phyloP scores from a whole-genome alignment of 441 rosid genomes.

The Erodium moschatum region DNA sequence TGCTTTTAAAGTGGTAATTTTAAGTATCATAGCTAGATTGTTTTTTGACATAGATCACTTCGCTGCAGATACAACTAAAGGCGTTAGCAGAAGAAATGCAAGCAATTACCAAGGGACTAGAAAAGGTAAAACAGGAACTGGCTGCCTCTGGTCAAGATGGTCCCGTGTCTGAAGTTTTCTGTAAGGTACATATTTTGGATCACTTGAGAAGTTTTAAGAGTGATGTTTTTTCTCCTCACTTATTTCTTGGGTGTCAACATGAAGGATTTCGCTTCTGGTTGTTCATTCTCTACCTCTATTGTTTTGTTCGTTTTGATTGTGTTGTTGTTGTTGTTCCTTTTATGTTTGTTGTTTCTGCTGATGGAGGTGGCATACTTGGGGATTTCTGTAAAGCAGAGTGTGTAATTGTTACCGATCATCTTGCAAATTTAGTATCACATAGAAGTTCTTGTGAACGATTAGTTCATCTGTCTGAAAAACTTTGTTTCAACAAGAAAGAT shows the following conservation, averaged over 20 bases:
- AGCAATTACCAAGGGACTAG: not conserved
- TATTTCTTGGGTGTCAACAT: not conserved
- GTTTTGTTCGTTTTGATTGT: too few relatives aligned
- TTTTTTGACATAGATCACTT: not conserved
- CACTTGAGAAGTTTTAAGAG: not conserved
- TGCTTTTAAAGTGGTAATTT: slow-evolving; percentile 14
- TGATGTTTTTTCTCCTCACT: not conserved
- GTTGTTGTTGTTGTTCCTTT: too few relatives aligned
- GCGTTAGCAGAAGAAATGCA: not conserved
- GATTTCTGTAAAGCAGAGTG: too few relatives aligned
- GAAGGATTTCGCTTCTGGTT: too few relatives aligned
- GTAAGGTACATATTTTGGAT: slow-evolving; percentile 2
- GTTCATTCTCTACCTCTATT: too few relatives aligned
- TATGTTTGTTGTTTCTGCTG: too few relatives aligned
- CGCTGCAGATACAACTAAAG: not conserved
- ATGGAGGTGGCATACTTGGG: too few relatives aligned
- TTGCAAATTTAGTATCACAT: too few relatives aligned
- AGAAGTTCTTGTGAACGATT: too few relatives aligned
- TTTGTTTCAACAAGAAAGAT: too few relatives aligned
- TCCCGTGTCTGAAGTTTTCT: slow-evolving; percentile 4
- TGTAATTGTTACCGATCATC: too few relatives aligned
- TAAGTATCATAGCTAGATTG: not conserved
- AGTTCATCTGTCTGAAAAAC: too few relatives aligned
- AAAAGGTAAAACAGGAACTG: not conserved
- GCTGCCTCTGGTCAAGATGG: not conserved